Evolutionary conservation across 2,329 filamentous ascomycete genomes (phyloP), one percentile per base, ranked within the genome.

Genomic region (Verticillium tricorpus): DNA sequence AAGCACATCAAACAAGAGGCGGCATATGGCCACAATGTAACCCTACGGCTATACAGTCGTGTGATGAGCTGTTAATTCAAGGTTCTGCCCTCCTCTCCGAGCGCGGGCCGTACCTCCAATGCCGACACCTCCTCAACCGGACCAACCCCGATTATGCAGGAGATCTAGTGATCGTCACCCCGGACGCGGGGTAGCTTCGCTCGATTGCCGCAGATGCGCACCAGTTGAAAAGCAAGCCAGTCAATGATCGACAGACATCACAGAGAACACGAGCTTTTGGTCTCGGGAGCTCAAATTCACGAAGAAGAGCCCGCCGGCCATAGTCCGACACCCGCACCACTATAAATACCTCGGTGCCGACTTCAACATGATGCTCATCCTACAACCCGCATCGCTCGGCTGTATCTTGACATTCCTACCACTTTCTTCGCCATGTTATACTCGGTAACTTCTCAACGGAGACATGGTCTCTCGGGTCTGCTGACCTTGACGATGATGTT

Each of bases 161-260:
- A 50, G 45, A 50, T 50, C 45, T 50, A 45, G 45, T n/a, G 45
- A 50, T 50, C 45, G 45, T 50, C 45, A 50, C 45, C 45, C 45
- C 45, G 22, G 22, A 50, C 45, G 45, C 45, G 45, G 45, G 45
- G 62, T 52, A 64, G 62, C 62, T 45, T 64, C 56, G 56, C 45
- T 60, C 56, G 50, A 40, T 57, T 37, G 34, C 56, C 39, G 32
- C 40, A 6, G 28, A 64, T 64, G 62, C 62, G 61, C 62, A 45
- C 62, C 61, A 64, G 62, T 64, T 40, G 37, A 32, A 17, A 56
- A 22, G 17, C 31, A 19, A 19, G 39, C 17, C 14, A 2, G 1
- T 15, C 22, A 25, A 60, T 56, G 37, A 54, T 37, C 28, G 22
- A 22, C 12, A 4, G 25, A 4, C n/a, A 56, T 56, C 25, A 15